Percentiles rank a stretch among this genome's conserved stretches.
Conservation (phyloP, 129 eudicot species). For the Flaveria trinervia region DNA sequence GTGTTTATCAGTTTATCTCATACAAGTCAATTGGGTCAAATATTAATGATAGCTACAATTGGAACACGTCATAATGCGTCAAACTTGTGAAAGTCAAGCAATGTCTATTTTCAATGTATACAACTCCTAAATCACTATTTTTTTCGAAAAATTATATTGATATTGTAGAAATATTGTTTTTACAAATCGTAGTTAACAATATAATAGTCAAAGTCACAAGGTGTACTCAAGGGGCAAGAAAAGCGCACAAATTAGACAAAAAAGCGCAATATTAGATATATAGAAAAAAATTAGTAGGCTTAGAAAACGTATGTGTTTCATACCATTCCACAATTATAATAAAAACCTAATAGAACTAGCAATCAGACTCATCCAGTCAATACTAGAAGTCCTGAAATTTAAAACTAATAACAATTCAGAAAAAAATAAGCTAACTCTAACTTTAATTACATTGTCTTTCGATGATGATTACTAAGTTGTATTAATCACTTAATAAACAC, state of each 20-base stretch:
- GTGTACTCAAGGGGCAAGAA: not conserved
- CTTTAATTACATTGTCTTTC: not conserved
- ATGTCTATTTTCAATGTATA: not conserved
- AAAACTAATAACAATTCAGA: not conserved
- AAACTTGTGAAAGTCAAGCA: not conserved
- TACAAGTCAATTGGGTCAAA: not conserved
- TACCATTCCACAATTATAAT: not conserved
- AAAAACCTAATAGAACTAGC: not conserved
- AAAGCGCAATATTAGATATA: not conserved
- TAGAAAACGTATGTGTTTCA: not conserved
- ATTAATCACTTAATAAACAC: not conserved
- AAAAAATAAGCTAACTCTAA: not conserved
- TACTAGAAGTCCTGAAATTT: not conserved
- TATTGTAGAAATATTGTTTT: not conserved
- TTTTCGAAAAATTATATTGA: not conserved
- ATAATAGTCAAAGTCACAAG: not conserved
- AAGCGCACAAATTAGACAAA: not conserved
- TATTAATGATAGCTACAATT: not conserved
- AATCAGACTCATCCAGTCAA: not conserved
- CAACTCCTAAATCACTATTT: not conserved
- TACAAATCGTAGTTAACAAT: not conserved
- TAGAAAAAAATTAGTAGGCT: not conserved
- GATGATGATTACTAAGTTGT: not conserved
- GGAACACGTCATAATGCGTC: not conserved
- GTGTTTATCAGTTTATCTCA: not conserved